Percentiles rank a stretch among this genome's conserved stretches.
Conservation (phyloP, 352 stramenopile species). For the Phytopythium mirpurense region DNA sequence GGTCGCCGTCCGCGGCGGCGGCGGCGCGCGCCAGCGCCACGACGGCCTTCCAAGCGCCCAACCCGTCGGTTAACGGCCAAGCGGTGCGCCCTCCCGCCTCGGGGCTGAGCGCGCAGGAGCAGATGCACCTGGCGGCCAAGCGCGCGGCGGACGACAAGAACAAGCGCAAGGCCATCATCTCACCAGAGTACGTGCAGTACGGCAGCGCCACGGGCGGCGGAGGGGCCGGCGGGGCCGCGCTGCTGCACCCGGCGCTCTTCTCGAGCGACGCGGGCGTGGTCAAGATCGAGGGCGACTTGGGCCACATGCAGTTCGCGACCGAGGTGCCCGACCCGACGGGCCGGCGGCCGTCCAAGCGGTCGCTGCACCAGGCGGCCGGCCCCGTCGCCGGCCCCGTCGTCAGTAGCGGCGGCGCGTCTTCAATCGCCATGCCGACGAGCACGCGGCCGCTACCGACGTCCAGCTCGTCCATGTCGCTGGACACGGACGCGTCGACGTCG, state of each 20-base stretch:
- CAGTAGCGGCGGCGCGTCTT: background rate
- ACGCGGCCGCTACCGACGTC: background rate
- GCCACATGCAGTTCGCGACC: conserved; percentile 34
- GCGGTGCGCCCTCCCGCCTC: background rate
- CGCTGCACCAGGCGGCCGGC: conserved; percentile 47
- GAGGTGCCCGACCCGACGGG: conserved; percentile 53
- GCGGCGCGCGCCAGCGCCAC: background rate
- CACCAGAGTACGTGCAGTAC: conserved; percentile 80
- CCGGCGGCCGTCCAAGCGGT: conserved; percentile 62
- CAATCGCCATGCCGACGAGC: no score
- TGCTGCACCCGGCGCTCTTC: background rate
- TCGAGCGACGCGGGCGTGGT: conserved; percentile 8
- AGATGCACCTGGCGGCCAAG: conserved; percentile 34
- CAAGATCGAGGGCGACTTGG: conserved; percentile 18
- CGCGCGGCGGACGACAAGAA: conserved; percentile 64
- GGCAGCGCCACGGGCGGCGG: conserved; percentile 15
- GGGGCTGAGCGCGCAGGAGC: conserved; percentile 31
- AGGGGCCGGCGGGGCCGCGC: conserved; percentile 7
- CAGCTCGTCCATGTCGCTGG: conserved; percentile 1
- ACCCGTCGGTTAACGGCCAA: background rate
- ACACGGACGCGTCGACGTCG: conserved; percentile 1
- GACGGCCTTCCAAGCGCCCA: background rate
- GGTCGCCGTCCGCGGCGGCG: conserved; percentile 1
- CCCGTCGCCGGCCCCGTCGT: background rate
- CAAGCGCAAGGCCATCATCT: conserved; percentile 80